Evolutionary conservation across 2,329 filamentous ascomycete genomes (phyloP), one percentile per base, ranked within the genome.

Genomic region (Fusarium ramigenum): DNA sequence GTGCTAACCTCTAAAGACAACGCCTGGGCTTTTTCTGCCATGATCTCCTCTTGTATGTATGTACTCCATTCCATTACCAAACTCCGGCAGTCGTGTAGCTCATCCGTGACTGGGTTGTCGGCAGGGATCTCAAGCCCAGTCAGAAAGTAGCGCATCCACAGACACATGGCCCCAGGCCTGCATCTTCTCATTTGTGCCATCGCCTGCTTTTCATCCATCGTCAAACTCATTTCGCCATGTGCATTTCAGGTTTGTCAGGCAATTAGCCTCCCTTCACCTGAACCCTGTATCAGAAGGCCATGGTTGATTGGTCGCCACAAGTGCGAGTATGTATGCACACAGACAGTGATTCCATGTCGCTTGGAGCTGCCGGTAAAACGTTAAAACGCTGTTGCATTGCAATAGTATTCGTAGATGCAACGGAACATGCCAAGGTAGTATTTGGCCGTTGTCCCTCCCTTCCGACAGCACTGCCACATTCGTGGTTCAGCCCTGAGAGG

Each of bases 81-180:
- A 60, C 52, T 58, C 58, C 70, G 49, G 70, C 66, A 74, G 66
- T 63, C 70, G 58, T 75, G 56, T 61, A 69, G 64, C 60, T 66
- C 56, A 34, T 65, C 63, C 52, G 60, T 52, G 63, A 61, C 72
- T 68, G 60, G 72, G 64, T 68, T 71, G 32, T 44, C 44, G 37
- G 43, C 75, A 77, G 66, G 75, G 74, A 60, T 78, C 40, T 70
- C 69, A 70, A 75, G 64, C 73, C 75, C 64, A 69, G 76, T 78
- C 36, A 78, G 76, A 69, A 78, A 77, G 74, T 75, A 78, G 74
- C 73, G 75, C 65, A 65, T 65, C 67, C 72, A 70, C 72, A 52
- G 43, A 59, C 67, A 58, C 70, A 69, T 69, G 68, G 58, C 61
- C 62, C 63, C 68, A 63, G 57, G 64, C 73, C 60, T 57, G 42